Percentiles rank a stretch among this genome's conserved stretches.
These are phyloP conservation scores for Lachnum nothofagi DNA, from an alignment of 2,329 filamentous ascomycete species.

Conservation along the genomic window DNA sequence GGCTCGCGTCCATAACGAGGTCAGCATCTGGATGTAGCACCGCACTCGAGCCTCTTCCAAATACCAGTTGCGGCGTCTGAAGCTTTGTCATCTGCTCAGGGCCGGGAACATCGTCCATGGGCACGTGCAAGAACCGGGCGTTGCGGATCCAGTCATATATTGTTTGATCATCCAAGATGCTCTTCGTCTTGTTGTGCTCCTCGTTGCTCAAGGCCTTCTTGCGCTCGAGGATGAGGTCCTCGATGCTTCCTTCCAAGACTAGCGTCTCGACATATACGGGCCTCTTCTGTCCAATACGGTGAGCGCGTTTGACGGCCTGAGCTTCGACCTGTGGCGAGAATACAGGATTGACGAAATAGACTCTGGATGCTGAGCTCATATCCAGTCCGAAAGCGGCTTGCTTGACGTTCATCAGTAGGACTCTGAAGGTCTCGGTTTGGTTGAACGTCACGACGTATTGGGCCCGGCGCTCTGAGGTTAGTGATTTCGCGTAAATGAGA, in stretches of 20 bases:
- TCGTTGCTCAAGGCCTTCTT: conserved; percentile 69
- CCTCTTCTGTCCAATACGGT: conserved; percentile 77
- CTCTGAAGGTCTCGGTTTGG: conserved; percentile 39
- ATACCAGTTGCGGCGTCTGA: conserved; percentile 43
- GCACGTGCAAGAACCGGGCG: conserved; percentile 40
- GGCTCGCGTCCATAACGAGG: conserved; percentile 16
- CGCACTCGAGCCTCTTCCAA: conserved; percentile 34
- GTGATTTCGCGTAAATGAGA: conserved; percentile 62
- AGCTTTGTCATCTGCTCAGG: conserved; percentile 46
- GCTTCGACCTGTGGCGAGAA: conserved; percentile 80
- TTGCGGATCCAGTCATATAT: conserved; percentile 58
- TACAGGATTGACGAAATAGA: conserved; percentile 86
- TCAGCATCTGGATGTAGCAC: conserved; percentile 23
- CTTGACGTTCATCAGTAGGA: conserved; percentile 85
- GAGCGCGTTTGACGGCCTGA: conserved; percentile 85
- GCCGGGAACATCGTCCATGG: conserved; percentile 23
- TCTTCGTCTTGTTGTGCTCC: conserved; percentile 52
- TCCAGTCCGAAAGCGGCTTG: conserved; percentile 87
- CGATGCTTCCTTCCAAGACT: conserved; percentile 72
- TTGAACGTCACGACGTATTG: conserved; percentile 79
- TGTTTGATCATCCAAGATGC: conserved; percentile 51
- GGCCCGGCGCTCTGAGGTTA: conserved; percentile 58
- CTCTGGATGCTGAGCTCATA: conserved; percentile 72
- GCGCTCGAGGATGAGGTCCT: conserved; percentile 75
- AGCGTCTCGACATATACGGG: conserved; percentile 82